Percentiles rank a stretch among this genome's conserved stretches.
Conservation (phyloP, 371 early-diverging fungal genomes). For the Apophysomyces variabilis region DNA sequence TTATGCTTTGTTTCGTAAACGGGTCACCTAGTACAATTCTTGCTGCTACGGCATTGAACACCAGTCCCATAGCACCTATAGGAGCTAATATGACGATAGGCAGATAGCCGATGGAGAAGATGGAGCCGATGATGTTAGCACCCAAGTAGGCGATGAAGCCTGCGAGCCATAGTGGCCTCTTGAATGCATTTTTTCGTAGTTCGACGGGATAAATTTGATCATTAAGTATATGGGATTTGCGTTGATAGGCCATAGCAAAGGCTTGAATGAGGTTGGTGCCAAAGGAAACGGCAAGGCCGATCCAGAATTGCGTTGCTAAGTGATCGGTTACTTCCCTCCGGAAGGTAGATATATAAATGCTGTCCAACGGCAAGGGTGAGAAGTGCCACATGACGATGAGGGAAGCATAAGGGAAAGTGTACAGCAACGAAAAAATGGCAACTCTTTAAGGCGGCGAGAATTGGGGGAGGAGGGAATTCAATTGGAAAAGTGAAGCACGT, state of each 20-base stretch:
- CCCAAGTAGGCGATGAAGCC: constrained; percentile 67
- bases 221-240: constrained; percentile 68
- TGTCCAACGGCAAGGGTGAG: constrained; percentile 5
- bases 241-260: constrained; percentile 74
- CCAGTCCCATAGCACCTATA: constrained; percentile 77
- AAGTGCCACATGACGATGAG: constrained; percentile 4
- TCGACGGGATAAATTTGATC: constrained; percentile 60
- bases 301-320: constrained; percentile 36
- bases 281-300: constrained; percentile 46
- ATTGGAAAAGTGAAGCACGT: constrained; percentile 6
- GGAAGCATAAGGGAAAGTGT: constrained; percentile 8
- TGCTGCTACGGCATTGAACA: constrained; percentile 82
- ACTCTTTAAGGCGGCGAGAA: constrained; percentile 9
- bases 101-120: constrained; percentile 78
- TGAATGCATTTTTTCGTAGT: constrained; percentile 51
- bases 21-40: constrained; percentile 67
- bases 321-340: background rate
- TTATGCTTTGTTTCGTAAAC: constrained; percentile 62
- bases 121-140: constrained; percentile 74
- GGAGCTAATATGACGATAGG: constrained; percentile 88
- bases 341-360: background rate
- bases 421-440: constrained; percentile 2
- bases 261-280: constrained; percentile 54
- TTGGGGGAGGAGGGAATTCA: constrained; percentile 3
- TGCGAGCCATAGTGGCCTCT: constrained; percentile 42